Conservation (phyloP, 768 basidiomycete genomes). For the Lactifluus piperatus region DNA sequence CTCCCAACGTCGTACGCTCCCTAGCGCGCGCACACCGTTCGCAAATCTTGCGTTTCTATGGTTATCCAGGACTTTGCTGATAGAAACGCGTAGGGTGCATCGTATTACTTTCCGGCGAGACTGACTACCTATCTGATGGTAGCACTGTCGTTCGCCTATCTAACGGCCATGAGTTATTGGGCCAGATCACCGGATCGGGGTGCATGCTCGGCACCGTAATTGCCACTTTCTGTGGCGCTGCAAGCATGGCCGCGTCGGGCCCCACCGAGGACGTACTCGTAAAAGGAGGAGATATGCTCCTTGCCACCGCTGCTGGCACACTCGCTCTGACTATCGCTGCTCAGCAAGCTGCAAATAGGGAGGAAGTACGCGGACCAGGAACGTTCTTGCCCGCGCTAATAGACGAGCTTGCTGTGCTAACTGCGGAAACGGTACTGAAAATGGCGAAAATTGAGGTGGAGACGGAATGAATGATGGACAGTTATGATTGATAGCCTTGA, state of each 20-base stretch:
- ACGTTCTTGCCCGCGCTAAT: conserved; percentile 59
- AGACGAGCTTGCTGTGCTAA: conserved; percentile 46
- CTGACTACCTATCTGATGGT: conserved; percentile 85
- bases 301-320: conserved; percentile 70
- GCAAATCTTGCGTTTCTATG: conserved; percentile 21
- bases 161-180: conserved; percentile 70
- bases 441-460: conserved; percentile 17
- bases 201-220: conserved; percentile 75
- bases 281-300: conserved; percentile 71
- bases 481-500: background rate
- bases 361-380: conserved; percentile 51
- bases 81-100: conserved; percentile 51
- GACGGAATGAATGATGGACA: background rate
- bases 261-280: conserved; percentile 39
- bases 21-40: conserved; percentile 70
- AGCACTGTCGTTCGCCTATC: conserved; percentile 50
- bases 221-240: conserved; percentile 73
- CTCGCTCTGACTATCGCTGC: conserved; percentile 53
- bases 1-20: conserved; percentile 54
- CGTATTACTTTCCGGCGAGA: conserved; percentile 69
- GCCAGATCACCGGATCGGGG: conserved; percentile 82
- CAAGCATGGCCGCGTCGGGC: conserved; percentile 34
- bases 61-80: background rate
- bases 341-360: conserved; percentile 43
- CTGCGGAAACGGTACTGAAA: conserved; percentile 28